These are phyloP conservation scores for Lactarius evosmus DNA, from an alignment of 768 basidiomycete genomes.

Conservation along the genomic window DNA sequence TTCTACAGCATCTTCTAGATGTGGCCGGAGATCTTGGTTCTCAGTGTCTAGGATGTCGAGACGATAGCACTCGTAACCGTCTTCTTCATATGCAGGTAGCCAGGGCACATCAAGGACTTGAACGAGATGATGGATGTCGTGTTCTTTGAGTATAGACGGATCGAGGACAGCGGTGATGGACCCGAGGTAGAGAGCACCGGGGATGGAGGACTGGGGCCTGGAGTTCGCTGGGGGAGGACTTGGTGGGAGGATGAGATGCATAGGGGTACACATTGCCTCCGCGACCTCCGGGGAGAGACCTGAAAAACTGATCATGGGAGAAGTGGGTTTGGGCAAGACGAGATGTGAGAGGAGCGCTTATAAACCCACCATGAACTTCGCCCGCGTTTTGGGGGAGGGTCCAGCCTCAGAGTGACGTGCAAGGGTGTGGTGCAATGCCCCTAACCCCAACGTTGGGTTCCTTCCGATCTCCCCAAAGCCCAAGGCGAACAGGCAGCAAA, in stretches of 20 bases:
- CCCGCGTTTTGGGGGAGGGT: slow-evolving; percentile 1
- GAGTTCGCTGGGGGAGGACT: slow-evolving; percentile 30
- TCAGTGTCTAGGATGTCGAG: slow-evolving; percentile 66
- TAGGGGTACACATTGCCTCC: slow-evolving; percentile 83
- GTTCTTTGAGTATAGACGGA: slow-evolving; percentile 45
- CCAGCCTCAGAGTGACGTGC: slow-evolving; percentile 24
- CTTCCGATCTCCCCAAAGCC: no score
- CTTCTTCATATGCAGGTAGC: slow-evolving; percentile 42
- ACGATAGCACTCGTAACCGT: slow-evolving; percentile 50
- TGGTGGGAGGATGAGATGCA: slow-evolving; percentile 63
- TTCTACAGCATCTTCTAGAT: slow-evolving; percentile 64
- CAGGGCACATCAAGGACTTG: slow-evolving; percentile 67
- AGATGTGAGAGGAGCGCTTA: slow-evolving; percentile 5
- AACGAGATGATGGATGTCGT: slow-evolving; percentile 57
- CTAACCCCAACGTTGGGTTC: slow-evolving; percentile 21
- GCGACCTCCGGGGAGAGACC: slow-evolving; percentile 69
- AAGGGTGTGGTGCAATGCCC: neutral
- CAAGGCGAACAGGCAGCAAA: neutral
- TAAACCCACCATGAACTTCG: slow-evolving; percentile 18
- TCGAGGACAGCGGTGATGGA: slow-evolving; percentile 62
- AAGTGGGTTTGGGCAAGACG: slow-evolving; percentile 13
- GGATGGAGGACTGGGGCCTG: slow-evolving; percentile 27
- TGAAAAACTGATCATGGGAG: slow-evolving; percentile 74
- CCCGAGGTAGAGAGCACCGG: slow-evolving; percentile 66
- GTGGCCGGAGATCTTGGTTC: slow-evolving; percentile 58